Evolutionary conservation across 257 asterid species (phyloP).

Genomic region (Ophiorrhiza pumila): DNA sequence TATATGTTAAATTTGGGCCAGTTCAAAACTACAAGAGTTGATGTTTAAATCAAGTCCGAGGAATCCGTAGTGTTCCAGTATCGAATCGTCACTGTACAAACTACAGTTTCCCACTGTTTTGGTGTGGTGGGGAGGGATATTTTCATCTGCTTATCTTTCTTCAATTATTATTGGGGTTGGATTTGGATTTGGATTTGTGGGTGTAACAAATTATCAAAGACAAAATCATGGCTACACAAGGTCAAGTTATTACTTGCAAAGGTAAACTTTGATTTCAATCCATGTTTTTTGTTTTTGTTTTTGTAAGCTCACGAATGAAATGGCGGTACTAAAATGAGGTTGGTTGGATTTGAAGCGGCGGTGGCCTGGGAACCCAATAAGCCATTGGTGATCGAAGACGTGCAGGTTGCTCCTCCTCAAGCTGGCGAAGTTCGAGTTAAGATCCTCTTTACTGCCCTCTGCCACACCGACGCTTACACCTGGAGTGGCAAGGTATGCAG

Average conservation of each 20-base stretch:
- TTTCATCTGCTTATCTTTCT: no score
- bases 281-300: not conserved
- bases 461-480: slow-evolving; percentile 94
- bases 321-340: not conserved
- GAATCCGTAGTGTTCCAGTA: no score
- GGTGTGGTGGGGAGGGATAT: no score
- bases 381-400: slow-evolving; percentile 83
- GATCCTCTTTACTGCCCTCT: slow-evolving; percentile 74
- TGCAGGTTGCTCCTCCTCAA: slow-evolving; percentile 93
- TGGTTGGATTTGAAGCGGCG: slow-evolving; percentile 49
- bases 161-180: no score
- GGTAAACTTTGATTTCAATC: slow-evolving; percentile 31
- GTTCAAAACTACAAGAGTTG: not conserved
- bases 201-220: not conserved
- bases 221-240: slow-evolving; percentile 67
- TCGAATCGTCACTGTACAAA: no score
- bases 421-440: slow-evolving; percentile 85
- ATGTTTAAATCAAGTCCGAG: no score
- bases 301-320: not conserved
- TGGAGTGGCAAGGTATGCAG: slow-evolving; percentile 80
- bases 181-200: no score
- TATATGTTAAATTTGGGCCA: no score
- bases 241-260: slow-evolving; percentile 92
- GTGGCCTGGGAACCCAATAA: slow-evolving; percentile 99
- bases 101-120: no score